Conservation (phyloP, 176 grass and related monocot genomes). For the Carex parvula region DNA sequence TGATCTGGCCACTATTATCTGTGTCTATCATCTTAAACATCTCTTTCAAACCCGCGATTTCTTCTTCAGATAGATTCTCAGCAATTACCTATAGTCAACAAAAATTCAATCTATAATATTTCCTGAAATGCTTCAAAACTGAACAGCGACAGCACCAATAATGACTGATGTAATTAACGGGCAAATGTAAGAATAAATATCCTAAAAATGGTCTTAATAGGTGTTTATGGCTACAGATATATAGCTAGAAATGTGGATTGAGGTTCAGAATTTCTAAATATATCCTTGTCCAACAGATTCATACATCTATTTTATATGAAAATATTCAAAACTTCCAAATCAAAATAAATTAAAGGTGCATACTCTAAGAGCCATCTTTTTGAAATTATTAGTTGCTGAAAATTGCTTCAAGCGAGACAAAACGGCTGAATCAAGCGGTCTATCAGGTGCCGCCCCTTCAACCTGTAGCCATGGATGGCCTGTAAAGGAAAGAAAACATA, state of each 20-base stretch:
- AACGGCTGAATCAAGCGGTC: conserved; percentile 28
- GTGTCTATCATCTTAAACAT: conserved; percentile 34
- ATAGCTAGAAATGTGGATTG: neutral
- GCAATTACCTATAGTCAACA: conserved; percentile 22
- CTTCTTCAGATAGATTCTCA: conserved; percentile 29
- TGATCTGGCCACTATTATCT: conserved; percentile 31
- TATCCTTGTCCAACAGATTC: neutral
- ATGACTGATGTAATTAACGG: neutral
- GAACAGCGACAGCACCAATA: neutral
- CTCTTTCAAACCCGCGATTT: conserved; percentile 25
- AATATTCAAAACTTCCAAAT: neutral
- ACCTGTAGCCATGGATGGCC: conserved; percentile 32
- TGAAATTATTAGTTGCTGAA: conserved; percentile 27
- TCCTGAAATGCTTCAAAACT: neutral
- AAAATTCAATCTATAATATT: neutral
- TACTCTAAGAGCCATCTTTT: conserved; percentile 35
- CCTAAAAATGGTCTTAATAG: neutral
- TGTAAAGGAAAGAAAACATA: conserved; percentile 6
- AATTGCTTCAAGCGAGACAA: conserved; percentile 34
- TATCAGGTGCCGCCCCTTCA: conserved; percentile 29
- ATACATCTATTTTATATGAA: neutral
- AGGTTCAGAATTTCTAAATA: neutral
- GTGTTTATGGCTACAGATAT: neutral
- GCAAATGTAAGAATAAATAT: neutral
- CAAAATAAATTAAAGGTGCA: neutral